Percentiles rank a stretch among this genome's conserved stretches.
Evolutionary conservation across 768 basidiomycete genomes (phyloP).

Genomic region (Guyanaporus albipodus): DNA sequence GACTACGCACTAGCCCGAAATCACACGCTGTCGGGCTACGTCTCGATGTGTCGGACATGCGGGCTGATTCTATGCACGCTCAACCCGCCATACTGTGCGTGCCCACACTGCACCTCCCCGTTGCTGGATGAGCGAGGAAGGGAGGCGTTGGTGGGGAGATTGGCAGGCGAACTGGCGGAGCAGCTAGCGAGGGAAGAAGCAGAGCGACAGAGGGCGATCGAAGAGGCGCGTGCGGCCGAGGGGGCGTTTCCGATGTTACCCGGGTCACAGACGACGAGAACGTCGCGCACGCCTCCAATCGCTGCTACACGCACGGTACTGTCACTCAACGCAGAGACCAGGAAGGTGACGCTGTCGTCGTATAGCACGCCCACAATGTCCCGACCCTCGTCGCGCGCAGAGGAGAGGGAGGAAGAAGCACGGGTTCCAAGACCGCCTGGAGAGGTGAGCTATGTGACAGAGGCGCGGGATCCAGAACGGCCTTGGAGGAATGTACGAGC

Average conservation of each 20-base stretch:
- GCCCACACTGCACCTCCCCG: slow-evolving; percentile 47
- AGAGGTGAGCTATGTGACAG: slow-evolving; percentile 36
- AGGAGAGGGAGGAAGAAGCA: slow-evolving; percentile 34
- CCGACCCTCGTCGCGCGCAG: slow-evolving; percentile 33
- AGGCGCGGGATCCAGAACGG: slow-evolving; percentile 23
- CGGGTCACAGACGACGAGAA: slow-evolving; percentile 9
- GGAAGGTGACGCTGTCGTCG: slow-evolving; percentile 51
- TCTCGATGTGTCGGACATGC: slow-evolving; percentile 52
- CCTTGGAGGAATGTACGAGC: slow-evolving; percentile 45
- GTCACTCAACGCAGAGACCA: slow-evolving; percentile 51
- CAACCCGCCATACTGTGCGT: slow-evolving; percentile 51
- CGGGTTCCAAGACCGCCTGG: slow-evolving; percentile 39
- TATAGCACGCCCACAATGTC: slow-evolving; percentile 38
- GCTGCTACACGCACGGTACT: slow-evolving; percentile 57
- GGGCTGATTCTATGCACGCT: slow-evolving; percentile 60
- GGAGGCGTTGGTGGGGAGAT: slow-evolving; percentile 35
- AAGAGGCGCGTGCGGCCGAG: slow-evolving; percentile 46
- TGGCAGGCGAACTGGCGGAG: slow-evolving; percentile 43
- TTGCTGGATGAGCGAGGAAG: slow-evolving; percentile 37
- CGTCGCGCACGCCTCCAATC: slow-evolving; percentile 25
- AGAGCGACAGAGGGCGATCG: slow-evolving; percentile 42
- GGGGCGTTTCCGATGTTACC: slow-evolving; percentile 61
- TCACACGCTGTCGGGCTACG: slow-evolving; percentile 56
- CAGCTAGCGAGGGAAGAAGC: slow-evolving; percentile 46
- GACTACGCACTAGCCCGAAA: slow-evolving; percentile 41